Conservation (phyloP, 306 rosid species). For the Astragalus membranaceus region DNA sequence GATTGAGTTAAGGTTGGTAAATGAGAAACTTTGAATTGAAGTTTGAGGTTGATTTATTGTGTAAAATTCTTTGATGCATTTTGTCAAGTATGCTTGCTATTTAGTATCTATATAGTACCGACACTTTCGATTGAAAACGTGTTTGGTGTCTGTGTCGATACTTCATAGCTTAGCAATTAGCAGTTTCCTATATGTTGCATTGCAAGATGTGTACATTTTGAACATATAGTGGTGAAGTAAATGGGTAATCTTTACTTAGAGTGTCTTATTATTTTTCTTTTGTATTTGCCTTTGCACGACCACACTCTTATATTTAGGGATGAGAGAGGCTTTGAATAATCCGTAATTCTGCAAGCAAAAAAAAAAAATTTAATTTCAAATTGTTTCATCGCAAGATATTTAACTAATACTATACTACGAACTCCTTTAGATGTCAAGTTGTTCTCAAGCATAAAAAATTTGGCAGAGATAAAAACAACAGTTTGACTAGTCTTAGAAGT, state of each 20-base stretch:
- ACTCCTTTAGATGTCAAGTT: no score
- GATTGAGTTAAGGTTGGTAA: constrained; percentile 16
- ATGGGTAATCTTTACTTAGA: neutral
- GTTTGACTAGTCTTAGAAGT: no score
- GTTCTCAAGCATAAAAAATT: no score
- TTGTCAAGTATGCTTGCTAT: constrained; percentile 15
- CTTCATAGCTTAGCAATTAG: no score
- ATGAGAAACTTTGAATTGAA: neutral
- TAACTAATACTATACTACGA: no score
- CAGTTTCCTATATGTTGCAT: neutral
- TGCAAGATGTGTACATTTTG: constrained; percentile 23
- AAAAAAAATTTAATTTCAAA: no score
- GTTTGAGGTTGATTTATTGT: neutral
- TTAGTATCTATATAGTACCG: neutral
- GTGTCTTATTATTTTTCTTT: neutral
- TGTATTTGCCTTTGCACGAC: neutral
- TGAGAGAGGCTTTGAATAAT: neutral
- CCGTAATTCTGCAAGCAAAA: no score
- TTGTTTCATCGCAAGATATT: no score
- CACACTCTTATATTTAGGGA: no score
- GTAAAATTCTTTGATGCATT: constrained; percentile 14
- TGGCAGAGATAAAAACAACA: no score
- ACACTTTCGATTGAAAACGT: no score
- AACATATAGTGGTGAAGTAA: constrained; percentile 16
- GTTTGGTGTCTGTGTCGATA: no score